Evolutionary conservation across 1,284 basidiomycete species (phyloP), one percentile per base, ranked within the genome.

Genomic region (Megacollybia platyphylla): DNA sequence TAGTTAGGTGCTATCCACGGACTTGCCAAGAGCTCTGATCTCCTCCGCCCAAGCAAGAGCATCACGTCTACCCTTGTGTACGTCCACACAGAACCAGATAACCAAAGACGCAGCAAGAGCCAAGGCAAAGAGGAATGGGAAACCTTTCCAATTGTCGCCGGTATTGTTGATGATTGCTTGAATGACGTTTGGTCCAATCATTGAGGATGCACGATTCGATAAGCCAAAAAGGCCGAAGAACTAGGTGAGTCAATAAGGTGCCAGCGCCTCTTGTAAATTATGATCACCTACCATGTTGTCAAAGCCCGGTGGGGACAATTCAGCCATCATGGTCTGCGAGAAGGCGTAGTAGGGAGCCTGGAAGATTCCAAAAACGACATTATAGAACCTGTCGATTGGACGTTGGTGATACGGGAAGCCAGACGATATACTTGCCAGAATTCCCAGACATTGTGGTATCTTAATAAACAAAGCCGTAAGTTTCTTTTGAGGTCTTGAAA

Each of bases 311-410:
- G 86, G 84, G 17, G 79, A 75, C 9, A 89, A 68, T 55, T 89
- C 87, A 0, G 81, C 80, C 82, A 90, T 87, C 83, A 87, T 85
- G 1, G 87, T 87, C 60, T 88, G 85, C 13, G 82, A 73, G 54
- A 82, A 86, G 0, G 87, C 82, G 54, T 86, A 91, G 65, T 88
- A 91, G 0, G 88, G 87, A 6, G 86, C 87, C 59, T 90, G 87
- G 67, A 87, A 86, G 17, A 87, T 60, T 6, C 85, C 85, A 52
- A 84, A 87, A n/a, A 85, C 70, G 39, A 85, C 70, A 52, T 86
- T 87, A 61, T 87, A 86, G 31, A 73, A 73, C 82, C 79, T 77
- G 50, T n/a, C 26, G 28, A 45, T 39, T 17, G 11, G n/a, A 35
- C 24, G 41, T 24, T 18, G 13, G 1, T 49, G 3, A 0, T 28